Base-by-base conservation (phyloP, 2,329 filamentous ascomycete genomes). In the Arthrobotrys pseudoclavata region DNA sequence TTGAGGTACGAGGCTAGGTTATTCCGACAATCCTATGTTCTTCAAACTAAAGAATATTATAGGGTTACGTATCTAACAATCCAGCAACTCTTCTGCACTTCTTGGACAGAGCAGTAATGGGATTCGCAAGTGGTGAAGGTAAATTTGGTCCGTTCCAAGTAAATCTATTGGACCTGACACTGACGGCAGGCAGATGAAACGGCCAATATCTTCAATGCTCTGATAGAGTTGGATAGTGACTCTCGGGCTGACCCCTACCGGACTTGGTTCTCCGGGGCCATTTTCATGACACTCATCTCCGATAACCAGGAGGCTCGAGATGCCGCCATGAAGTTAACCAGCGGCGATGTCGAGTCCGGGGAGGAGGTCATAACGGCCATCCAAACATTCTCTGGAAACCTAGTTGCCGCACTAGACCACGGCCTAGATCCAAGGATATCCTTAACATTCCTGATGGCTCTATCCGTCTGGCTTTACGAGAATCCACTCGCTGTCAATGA, bases 321-420 rank as follows among this genome's bases (percentile, higher is more conserved):
- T 4, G 87, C 92, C 61, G 90, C 94, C 18, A 93, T 96, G 87
- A 87, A 88, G 22, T 90, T 99, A 20, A 93, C 90, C 0, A 95
- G 98, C 84, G 96, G 96, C 10, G 93, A 98, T 83, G 92, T 92
- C 22, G 90, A 91, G 37, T 92, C 88, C 80, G 96, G 95, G 3
- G 96, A 99, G 85, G 96, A 99, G 84, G 93, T 97, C 12, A 91
- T 99, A 12, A 97, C 95, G 0, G 93, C 93, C 82, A 93, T 99
- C 62, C 96, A 99, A 83, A 91, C 91, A 0, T 88, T 98, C 75
- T 89, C 94, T 7, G 91, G 92, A 3, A 95, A 97, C 82, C 86
- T 99, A n/a, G 88, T 97, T 37, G 89, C 90, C 63, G 91, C 92
- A 3, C 86, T 97, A 15, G 90, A 93, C 80, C 89, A 91, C 45